Evolutionary conservation across 129 eudicot species (phyloP).

Genomic region (Gnaphalium uliginosum): DNA sequence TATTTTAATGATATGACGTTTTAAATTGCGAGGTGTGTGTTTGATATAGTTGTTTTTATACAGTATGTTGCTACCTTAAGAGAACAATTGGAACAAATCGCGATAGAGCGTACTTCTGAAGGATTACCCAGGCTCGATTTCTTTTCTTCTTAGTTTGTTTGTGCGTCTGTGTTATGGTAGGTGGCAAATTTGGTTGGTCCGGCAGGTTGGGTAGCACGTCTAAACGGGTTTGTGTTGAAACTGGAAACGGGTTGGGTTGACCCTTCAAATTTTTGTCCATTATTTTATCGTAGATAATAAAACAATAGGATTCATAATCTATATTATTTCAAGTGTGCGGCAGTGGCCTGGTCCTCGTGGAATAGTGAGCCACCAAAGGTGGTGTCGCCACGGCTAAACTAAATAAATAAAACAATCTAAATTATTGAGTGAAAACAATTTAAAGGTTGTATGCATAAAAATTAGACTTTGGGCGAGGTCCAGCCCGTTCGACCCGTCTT

Average conservation of each 20-base stretch:
- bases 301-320: too few relatives aligned
- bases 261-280: background rate
- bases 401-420: background rate
- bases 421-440: background rate
- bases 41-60: constrained; percentile 9
- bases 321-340: too few relatives aligned
- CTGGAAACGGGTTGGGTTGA: background rate
- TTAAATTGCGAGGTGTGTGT: background rate
- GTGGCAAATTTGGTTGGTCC: background rate
- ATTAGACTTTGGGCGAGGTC: background rate
- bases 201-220: background rate
- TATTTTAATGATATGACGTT: background rate
- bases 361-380: too few relatives aligned
- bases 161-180: background rate
- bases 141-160: background rate
- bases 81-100: constrained; percentile 80
- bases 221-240: background rate
- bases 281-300: too few relatives aligned
- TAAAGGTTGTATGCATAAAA: background rate
- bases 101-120: constrained; percentile 67
- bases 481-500: background rate
- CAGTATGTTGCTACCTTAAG: constrained; percentile 89
- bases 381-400: too few relatives aligned
- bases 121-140: constrained; percentile 70
- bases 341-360: too few relatives aligned